Percentiles rank a stretch among this genome's conserved stretches.
Conservation (phyloP, 2,329 filamentous ascomycete genomes). For the Tolypocladium inflatum region DNA sequence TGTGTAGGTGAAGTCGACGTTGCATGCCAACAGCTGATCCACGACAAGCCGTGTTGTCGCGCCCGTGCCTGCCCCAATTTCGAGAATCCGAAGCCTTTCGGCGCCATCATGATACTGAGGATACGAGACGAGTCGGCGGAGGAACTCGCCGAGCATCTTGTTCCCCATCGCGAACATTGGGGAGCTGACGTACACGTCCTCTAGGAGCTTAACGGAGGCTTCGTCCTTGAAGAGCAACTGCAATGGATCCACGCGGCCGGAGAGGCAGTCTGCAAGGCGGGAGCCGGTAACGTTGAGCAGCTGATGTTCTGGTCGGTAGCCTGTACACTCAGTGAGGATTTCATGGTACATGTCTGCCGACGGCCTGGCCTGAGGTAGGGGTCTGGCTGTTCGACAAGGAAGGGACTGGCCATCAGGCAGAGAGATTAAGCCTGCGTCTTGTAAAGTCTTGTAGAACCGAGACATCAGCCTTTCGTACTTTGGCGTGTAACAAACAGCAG, state of each 20-base stretch:
- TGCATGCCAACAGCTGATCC: conserved; percentile 9
- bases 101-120: background rate
- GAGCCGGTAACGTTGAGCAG: conserved; percentile 12
- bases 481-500: background rate
- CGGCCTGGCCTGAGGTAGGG: background rate
- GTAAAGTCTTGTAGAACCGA: background rate
- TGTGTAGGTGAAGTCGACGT: conserved; percentile 18
- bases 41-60: conserved; percentile 26
- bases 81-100: conserved; percentile 25
- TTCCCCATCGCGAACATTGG: conserved; percentile 15
- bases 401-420: background rate
- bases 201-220: conserved; percentile 15
- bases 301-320: background rate
- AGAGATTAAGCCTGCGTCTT: background rate
- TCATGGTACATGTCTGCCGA: background rate
- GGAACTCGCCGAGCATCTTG: conserved; percentile 7
- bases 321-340: background rate
- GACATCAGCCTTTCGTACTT: conserved; percentile 1
- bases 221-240: conserved; percentile 26
- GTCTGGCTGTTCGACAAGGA: background rate
- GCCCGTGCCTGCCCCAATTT: conserved; percentile 33
- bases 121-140: background rate
- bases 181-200: conserved; percentile 24
- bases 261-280: conserved; percentile 26
- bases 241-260: conserved; percentile 24